phyloP scores from a whole-genome alignment of 345 rosid genomes.

The Pistacia vera region DNA sequence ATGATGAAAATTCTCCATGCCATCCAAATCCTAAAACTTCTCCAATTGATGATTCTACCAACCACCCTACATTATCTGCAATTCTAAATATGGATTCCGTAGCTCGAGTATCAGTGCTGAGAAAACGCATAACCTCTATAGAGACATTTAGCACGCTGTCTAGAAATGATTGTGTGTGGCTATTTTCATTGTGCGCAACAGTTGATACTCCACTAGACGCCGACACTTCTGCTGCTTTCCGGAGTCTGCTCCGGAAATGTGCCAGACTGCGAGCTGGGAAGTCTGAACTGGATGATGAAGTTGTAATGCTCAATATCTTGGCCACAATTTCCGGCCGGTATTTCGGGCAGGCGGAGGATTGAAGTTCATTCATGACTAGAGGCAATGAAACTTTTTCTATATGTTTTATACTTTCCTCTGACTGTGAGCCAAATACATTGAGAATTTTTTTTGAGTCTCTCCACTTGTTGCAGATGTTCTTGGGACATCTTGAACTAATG shows the following conservation, averaged over 20 bases:
- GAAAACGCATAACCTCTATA: slow-evolving; percentile 51
- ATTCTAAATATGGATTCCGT: slow-evolving; percentile 72
- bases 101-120: slow-evolving; percentile 62
- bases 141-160: slow-evolving; percentile 44
- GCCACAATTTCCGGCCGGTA: slow-evolving; percentile 74
- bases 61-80: slow-evolving; percentile 46
- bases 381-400: no score
- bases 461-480: no score
- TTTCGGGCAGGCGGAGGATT: slow-evolving; percentile 55
- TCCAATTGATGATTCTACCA: slow-evolving; percentile 20
- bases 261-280: slow-evolving; percentile 68
- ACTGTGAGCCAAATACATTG: no score
- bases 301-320: slow-evolving; percentile 71
- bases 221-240: slow-evolving; percentile 67
- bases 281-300: slow-evolving; percentile 69
- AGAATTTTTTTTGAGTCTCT: no score
- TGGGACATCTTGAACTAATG: no score
- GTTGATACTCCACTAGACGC: slow-evolving; percentile 76
- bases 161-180: slow-evolving; percentile 62
- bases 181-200: slow-evolving; percentile 74
- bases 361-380: neutral
- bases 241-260: slow-evolving; percentile 73
- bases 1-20: neutral
- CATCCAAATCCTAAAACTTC: slow-evolving; percentile 9
- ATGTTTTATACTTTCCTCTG: no score